Conservation (phyloP, 129 eudicot species). For the Cynara cardunculus region DNA sequence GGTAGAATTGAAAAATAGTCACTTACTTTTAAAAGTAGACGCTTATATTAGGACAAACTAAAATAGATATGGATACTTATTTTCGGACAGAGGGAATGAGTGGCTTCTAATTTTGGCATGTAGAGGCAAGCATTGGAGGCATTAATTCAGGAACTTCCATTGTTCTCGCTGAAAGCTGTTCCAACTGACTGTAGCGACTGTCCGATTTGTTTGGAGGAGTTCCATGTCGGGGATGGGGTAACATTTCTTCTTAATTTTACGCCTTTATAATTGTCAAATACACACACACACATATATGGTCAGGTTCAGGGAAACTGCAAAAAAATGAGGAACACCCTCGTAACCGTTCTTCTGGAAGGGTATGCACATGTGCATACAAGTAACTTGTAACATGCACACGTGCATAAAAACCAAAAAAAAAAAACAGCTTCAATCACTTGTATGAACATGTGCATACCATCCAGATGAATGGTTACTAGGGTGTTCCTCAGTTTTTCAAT, state of each 20-base stretch:
- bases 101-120: slow-evolving; percentile 11
- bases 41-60: not conserved
- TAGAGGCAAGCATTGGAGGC: slow-evolving; percentile 94
- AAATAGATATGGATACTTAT: not conserved
- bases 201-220: slow-evolving; percentile 97
- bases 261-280: not conserved
- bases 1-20: not conserved
- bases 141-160: slow-evolving; percentile 85
- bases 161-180: slow-evolving; percentile 87
- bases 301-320: no score
- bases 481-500: no score
- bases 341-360: no score
- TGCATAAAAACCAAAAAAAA: no score
- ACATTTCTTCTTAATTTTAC: not conserved
- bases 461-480: no score
- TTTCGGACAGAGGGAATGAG: not conserved
- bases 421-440: no score
- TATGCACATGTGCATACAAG: no score
- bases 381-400: no score
- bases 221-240: slow-evolving; percentile 92
- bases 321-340: no score
- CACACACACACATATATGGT: no score
- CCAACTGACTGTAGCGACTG: slow-evolving; percentile 99
- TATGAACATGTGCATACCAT: no score
- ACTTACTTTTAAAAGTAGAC: not conserved